Conservation (phyloP, 1,284 basidiomycete species). For the Coriolopsis trogii region DNA sequence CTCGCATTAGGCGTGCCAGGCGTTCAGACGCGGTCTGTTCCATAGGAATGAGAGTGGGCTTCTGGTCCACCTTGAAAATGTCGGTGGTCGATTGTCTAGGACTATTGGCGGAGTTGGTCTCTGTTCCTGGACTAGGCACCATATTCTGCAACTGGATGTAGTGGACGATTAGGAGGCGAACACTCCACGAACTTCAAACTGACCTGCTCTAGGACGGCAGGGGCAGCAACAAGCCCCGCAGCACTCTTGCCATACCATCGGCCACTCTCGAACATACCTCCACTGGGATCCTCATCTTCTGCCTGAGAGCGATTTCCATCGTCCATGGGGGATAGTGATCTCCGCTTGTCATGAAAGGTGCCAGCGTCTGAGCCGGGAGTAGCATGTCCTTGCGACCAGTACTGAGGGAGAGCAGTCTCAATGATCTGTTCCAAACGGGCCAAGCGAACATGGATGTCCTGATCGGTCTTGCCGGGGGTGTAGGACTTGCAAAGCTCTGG, state of each 20-base stretch:
- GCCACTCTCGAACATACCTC: conserved; percentile 79
- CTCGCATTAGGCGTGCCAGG: conserved; percentile 80
- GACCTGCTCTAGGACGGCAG: conserved; percentile 78
- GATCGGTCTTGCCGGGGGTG: conserved; percentile 81
- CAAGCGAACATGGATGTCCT: conserved; percentile 73
- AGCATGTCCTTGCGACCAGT: conserved; percentile 45
- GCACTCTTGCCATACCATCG: conserved; percentile 85
- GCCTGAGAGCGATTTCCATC: conserved; percentile 68
- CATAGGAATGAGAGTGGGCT: conserved; percentile 38
- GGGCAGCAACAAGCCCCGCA: conserved; percentile 75
- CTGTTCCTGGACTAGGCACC: conserved; percentile 39
- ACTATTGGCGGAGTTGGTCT: conserved; percentile 15
- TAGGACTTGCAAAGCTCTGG: conserved; percentile 85
- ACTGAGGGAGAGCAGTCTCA: conserved; percentile 76
- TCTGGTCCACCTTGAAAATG: conserved; percentile 28
- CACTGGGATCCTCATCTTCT: conserved; percentile 73
- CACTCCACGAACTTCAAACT: conserved; percentile 16
- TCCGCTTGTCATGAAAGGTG: conserved; percentile 37
- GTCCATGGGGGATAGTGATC: conserved; percentile 54
- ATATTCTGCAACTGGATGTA: conserved; percentile 58
- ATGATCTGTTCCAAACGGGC: conserved; percentile 78
- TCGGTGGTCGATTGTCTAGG: conserved; percentile 25
- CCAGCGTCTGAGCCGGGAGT: conserved; percentile 37
- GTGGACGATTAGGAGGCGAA: not conserved
- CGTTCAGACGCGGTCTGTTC: conserved; percentile 79